Conservation (phyloP, 225 moss, liverwort and hornwort species). For the Rhytidiadelphus loreus region DNA sequence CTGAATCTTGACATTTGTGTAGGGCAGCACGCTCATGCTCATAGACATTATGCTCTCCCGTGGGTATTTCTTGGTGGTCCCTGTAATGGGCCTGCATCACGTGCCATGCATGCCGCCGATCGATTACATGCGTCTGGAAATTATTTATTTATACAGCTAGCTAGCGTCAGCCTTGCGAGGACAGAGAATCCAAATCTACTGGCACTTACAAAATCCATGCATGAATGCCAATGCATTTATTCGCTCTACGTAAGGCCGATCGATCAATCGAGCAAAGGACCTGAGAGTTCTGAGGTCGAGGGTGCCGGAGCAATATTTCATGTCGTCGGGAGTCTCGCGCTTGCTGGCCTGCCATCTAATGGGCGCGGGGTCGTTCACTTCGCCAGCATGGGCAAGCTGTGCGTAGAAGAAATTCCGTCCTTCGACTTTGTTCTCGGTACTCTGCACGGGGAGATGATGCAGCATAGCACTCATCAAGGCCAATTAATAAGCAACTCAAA, state of each 20-base stretch:
- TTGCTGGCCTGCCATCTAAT: slow-evolving; percentile 50
- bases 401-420: slow-evolving; percentile 49
- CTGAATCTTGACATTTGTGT: slow-evolving; percentile 44
- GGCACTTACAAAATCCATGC: background rate
- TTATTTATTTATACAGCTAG: background rate
- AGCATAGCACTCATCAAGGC: background rate
- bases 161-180: background rate
- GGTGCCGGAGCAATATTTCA: slow-evolving; percentile 57
- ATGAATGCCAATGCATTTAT: background rate
- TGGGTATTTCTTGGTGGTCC: slow-evolving; percentile 64
- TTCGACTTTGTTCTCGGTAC: slow-evolving; percentile 29
- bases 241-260: background rate
- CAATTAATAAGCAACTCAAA: background rate
- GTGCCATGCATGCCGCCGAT: background rate
- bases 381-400: slow-evolving; percentile 35
- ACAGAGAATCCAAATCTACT: background rate
- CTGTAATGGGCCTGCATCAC: slow-evolving; percentile 56
- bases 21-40: slow-evolving; percentile 72
- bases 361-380: slow-evolving; percentile 27
- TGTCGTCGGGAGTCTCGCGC: slow-evolving; percentile 57
- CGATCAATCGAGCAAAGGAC: slow-evolving; percentile 6
- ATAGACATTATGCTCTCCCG: slow-evolving; percentile 34
- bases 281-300: slow-evolving; percentile 51
- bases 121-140: background rate
- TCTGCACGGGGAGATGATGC: slow-evolving; percentile 1